Percentiles rank a stretch among this genome's conserved stretches.
Conservation (phyloP, 352 stramenopile species). For the Ophiocytium majus region DNA sequence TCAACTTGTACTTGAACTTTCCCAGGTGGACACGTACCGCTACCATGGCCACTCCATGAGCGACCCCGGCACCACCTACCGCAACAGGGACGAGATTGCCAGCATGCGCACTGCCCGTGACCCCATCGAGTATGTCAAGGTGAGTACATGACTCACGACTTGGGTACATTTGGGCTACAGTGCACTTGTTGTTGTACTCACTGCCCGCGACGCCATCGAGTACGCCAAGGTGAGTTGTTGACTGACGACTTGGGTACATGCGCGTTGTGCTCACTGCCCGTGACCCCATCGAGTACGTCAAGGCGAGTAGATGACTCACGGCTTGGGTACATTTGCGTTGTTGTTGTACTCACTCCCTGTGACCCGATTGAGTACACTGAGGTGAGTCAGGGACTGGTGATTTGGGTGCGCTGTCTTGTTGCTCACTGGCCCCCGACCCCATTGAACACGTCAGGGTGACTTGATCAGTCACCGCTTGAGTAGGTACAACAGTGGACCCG, state of each 20-base stretch:
- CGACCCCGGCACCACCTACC: slow-evolving; percentile 99
- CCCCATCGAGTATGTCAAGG: slow-evolving; percentile 98
- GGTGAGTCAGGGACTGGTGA: too few species aligned
- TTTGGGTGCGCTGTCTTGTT: too few species aligned
- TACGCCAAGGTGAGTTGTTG: slow-evolving; percentile 75
- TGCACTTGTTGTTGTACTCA: too few species aligned
- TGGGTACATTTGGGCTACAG: too few species aligned
- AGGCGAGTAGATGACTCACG: slow-evolving; percentile 64
- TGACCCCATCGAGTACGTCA: slow-evolving; percentile 97
- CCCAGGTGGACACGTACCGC: slow-evolving; percentile 97
- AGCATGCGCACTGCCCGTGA: slow-evolving; percentile 95
- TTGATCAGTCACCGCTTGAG: too few species aligned
- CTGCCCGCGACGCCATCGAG: slow-evolving; percentile 96
- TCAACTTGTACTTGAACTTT: too few species aligned
- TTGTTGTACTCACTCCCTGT: too few species aligned
- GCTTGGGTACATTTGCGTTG: too few species aligned
- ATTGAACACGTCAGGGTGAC: too few species aligned
- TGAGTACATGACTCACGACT: background rate
- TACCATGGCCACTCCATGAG: slow-evolving; percentile 99
- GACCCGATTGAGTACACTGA: too few species aligned
- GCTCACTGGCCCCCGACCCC: too few species aligned
- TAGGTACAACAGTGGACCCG: too few species aligned
- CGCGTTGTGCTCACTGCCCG: slow-evolving; percentile 73
- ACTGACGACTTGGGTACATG: background rate
- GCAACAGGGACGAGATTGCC: slow-evolving; percentile 99